A percentile compares a stretch with the other conserved stretches of the same genome.
Evolutionary conservation across 345 rosid genomes (phyloP).

Genomic region (Murraya paniculata): DNA sequence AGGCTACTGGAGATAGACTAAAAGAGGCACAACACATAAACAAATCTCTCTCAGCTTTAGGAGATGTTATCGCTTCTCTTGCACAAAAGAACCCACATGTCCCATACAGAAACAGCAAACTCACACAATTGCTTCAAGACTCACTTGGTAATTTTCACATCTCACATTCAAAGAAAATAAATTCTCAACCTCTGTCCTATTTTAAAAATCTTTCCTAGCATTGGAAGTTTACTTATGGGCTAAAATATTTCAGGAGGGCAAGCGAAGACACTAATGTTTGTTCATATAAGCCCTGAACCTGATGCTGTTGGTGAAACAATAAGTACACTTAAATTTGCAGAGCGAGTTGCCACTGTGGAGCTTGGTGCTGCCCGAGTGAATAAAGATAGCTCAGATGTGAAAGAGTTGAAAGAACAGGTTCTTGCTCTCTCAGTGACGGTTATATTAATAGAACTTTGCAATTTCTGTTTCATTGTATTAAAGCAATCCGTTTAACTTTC

Average conservation of each 20-base stretch:
- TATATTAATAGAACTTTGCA: background rate
- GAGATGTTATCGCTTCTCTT: slow-evolving; percentile 97
- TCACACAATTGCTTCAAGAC: slow-evolving; percentile 94
- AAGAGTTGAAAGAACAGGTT: slow-evolving; percentile 93
- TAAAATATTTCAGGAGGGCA: slow-evolving; percentile 72
- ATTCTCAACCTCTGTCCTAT: background rate
- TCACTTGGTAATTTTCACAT: slow-evolving; percentile 66
- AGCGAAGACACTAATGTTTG: slow-evolving; percentile 97
- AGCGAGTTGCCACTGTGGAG: slow-evolving; percentile 93
- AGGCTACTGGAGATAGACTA: slow-evolving; percentile 87
- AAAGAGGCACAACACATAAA: slow-evolving; percentile 97
- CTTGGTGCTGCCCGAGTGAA: slow-evolving; percentile 93
- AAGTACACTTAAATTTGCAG: slow-evolving; percentile 95
- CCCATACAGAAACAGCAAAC: slow-evolving; percentile 96
- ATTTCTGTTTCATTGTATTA: background rate
- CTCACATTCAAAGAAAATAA: background rate
- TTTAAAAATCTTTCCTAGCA: background rate
- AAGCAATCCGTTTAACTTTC: slow-evolving; percentile 14
- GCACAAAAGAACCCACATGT: slow-evolving; percentile 96
- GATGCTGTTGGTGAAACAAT: slow-evolving; percentile 88
- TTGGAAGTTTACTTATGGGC: slow-evolving; percentile 3
- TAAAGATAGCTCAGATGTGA: slow-evolving; percentile 73
- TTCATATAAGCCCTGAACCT: slow-evolving; percentile 90
- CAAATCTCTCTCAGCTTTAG: slow-evolving; percentile 91
- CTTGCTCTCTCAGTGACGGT: background rate